Percentiles rank a stretch among this genome's conserved stretches.
These are phyloP conservation scores for Aspergillus udagawae DNA, from an alignment of 2,329 filamentous ascomycete species.

Conservation along the genomic window DNA sequence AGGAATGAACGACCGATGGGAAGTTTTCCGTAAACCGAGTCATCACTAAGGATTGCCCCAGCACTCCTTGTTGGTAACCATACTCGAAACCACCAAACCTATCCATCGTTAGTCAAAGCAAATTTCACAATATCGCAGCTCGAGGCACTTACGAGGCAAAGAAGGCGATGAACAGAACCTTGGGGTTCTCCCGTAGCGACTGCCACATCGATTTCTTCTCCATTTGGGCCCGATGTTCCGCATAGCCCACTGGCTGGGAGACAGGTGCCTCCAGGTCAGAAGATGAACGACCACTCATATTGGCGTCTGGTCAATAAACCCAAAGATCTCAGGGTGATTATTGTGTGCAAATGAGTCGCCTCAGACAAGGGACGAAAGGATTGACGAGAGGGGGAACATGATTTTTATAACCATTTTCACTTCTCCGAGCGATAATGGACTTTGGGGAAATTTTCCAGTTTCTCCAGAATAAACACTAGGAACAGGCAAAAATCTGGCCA, in stretches of 20 bases:
- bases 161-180: slow-evolving; percentile 50
- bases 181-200: slow-evolving; percentile 35
- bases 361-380: not conserved
- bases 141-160: slow-evolving; percentile 38
- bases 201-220: slow-evolving; percentile 25
- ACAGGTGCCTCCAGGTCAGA: not conserved
- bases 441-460: not conserved
- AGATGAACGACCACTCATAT: not conserved
- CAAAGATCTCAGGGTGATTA: not conserved
- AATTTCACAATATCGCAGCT: no score
- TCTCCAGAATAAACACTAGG: not conserved
- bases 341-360: not conserved
- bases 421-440: not conserved
- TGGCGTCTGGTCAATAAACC: not conserved
- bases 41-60: slow-evolving; percentile 48
- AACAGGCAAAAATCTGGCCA: not conserved
- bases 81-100: slow-evolving; percentile 47
- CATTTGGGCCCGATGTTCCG: slow-evolving; percentile 7
- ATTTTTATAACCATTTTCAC: not conserved
- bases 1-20: slow-evolving; percentile 41
- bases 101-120: not conserved
- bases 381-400: not conserved
- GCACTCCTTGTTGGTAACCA: slow-evolving; percentile 45
- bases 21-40: slow-evolving; percentile 47
- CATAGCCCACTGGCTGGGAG: slow-evolving; percentile 8